Evolutionary conservation across 345 rosid genomes (phyloP), one percentile per base, ranked within the genome.

Genomic region (Corchorus olitorius): DNA sequence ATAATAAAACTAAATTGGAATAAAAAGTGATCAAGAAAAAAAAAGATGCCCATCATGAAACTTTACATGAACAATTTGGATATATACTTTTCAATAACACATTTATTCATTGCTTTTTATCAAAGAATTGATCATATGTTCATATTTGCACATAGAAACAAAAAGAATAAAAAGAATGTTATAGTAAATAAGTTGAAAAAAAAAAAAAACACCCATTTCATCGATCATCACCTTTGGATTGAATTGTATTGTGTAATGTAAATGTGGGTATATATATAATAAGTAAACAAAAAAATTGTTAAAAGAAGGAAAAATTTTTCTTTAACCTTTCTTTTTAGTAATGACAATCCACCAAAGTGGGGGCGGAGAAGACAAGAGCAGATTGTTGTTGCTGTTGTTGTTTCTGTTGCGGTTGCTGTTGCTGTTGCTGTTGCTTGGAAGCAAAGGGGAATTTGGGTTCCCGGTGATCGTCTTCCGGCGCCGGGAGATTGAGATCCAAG

Each of bases 401-500:
- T 8, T 73, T 78, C n/a, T 65, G 85, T 19, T 70, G 78, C 7
- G 52, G 77, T 34, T 83, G 83, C 41, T 76, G 81, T 4, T 80
- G 83, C 70, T 81, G 76, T 1, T 85, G 75, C 62, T 88, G 89
- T 81, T 87, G 87, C 86, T 81, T 89, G 65, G 91, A 85, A 81
- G 86, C 85, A 58, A 90, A 89, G 83, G 82, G 61, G 70, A 82
- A 69, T 52, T 84, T 85, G 22, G 79, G 72, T 80, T 86, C 88
- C 35, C 82, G 70, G 41, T 83, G 82, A 66, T 92, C 92, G 58
- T 92, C 97, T 75, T 92, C 97, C 1, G 97, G 97, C 0, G 97
- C 98, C 1, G 99, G 99, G 67, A 94, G 94, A 83, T 97, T 97
- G 65, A 97, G 99, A 89, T 97, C 99, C 83, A 96, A 85, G 70